A percentile compares a stretch with the other conserved stretches of the same genome.
Evolutionary conservation across 176 grass and related monocot genomes (phyloP).

Genomic region (Hordeum vulgare): MorexV3_pseudomolecules_assembly NC_058524.1:136729352-136729851

Average conservation of each 20-base stretch:
- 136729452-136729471: not conserved
- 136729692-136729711: slow-evolving; percentile 56
- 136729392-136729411: not conserved
- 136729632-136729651: slow-evolving; percentile 24
- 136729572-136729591: slow-evolving; percentile 70
- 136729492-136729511: no score
- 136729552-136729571: not conserved
- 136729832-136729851: slow-evolving; percentile 44
- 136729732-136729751: not conserved
- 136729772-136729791: slow-evolving; percentile 72
- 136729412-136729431: not conserved
- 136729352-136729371: not conserved
- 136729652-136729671: slow-evolving; percentile 40
- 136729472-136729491: not conserved
- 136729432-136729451: not conserved
- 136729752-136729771: slow-evolving; percentile 55
- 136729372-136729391: not conserved
- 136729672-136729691: slow-evolving; percentile 55
- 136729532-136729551: not conserved
- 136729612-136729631: not conserved
- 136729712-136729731: slow-evolving; percentile 30
- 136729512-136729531: not conserved
- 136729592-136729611: slow-evolving; percentile 50
- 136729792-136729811: slow-evolving; percentile 51
- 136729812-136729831: slow-evolving; percentile 43